Evolutionary conservation across 768 basidiomycete genomes (phyloP), one percentile per base, ranked within the genome.

Genomic region (Pleurotus eryngii): DNA sequence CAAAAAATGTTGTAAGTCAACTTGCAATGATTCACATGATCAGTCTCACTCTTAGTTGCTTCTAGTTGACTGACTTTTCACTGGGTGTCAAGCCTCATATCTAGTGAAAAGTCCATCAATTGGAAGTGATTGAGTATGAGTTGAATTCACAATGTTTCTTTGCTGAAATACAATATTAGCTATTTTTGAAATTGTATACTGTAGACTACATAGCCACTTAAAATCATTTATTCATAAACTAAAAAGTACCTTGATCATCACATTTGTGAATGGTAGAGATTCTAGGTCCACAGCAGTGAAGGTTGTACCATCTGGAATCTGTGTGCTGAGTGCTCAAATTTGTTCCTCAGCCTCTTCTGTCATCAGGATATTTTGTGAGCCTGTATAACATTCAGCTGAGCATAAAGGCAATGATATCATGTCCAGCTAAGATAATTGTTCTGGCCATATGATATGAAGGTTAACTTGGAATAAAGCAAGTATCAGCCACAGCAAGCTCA

Each of bases 381-480:
- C 77, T 74, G 59, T 78, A 72, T 12, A 84, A 63, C 1, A 72
- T 66, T 78, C 80, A 84, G 42, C 67, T 65, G 27, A 77, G 26
- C 1, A 76, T 67, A 49, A 68, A 72, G 3, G 78, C 66, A 18
- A 73, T 74, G 2, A 77, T 79, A 57, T 76, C 79, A 58, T 80
- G 71, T 3, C 70, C 71, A 6, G 67, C 68, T 9, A 57, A 22
- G 12, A 68, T 42, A 12, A 59, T 15, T 1, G 58, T 59, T 5
- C 58, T 59, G 30, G 8, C 2, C 30, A 30, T 1, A n/a, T 8
- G 7, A 12, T 20, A 39, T 2, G 9, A 4, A 11, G 18, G 17
- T 26, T 7, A 12, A 26, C 17, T 30, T 11, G 55, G 2, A 24
- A 7, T 15, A 15, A 30, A 30, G 15, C 9, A 37, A 17, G 27